phyloP scores from a whole-genome alignment of 495 filamentous ascomycete species.

The Penicillium nucicola region DNA sequence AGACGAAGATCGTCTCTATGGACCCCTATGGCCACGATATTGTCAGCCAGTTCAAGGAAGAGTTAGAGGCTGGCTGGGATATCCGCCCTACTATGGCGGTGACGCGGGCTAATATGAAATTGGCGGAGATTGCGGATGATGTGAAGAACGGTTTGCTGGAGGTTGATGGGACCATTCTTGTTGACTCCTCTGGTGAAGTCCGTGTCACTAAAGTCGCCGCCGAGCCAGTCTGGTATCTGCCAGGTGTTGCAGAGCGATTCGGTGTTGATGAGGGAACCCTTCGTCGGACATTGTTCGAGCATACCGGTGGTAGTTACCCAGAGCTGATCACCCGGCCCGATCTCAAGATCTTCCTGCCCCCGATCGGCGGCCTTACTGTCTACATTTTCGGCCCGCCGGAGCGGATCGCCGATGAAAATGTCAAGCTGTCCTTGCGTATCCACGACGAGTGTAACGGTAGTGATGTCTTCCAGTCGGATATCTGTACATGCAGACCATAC shows the following conservation, averaged over 20 bases:
- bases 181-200: constrained; percentile 79
- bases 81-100: constrained; percentile 93
- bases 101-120: constrained; percentile 93
- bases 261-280: constrained; percentile 90
- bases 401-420: constrained; percentile 85
- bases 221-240: constrained; percentile 94
- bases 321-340: constrained; percentile 90
- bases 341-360: constrained; percentile 93
- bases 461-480: constrained; percentile 98
- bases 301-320: constrained; percentile 90
- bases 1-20: constrained; percentile 96
- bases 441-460: constrained; percentile 98
- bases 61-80: constrained; percentile 71
- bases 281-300: constrained; percentile 85
- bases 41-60: constrained; percentile 38
- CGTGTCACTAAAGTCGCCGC: constrained; percentile 96
- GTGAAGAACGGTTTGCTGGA: constrained; percentile 74
- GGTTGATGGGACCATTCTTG: constrained; percentile 87
- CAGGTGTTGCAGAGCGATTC: constrained; percentile 91
- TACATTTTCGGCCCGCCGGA: constrained; percentile 96
- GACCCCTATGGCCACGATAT: constrained; percentile 86
- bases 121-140: constrained; percentile 88
- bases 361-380: constrained; percentile 93
- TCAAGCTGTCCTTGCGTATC: constrained; percentile 80
- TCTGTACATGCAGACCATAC: constrained; percentile 96